Percentiles rank a stretch among this genome's conserved stretches.
Conservation (phyloP, 106 monocot species). For the Xerophyta viscosa region DNA sequence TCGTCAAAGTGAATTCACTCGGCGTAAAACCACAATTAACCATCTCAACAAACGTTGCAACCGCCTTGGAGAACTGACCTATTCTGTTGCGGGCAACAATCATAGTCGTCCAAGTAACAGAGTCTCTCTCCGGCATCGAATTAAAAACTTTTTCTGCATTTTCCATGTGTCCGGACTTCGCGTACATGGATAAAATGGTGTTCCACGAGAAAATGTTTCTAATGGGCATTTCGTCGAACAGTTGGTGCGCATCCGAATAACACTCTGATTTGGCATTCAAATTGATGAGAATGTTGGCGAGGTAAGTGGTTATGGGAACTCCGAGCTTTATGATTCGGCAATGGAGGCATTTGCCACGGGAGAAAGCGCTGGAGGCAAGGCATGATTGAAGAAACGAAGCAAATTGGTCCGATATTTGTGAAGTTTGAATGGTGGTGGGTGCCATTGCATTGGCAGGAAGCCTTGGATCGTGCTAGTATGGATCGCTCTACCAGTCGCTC, state of each 20-base stretch:
- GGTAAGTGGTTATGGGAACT: slow-evolving; percentile 26
- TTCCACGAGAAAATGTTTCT: slow-evolving; percentile 79
- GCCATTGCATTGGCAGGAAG: too few species aligned
- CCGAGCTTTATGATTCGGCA: slow-evolving; percentile 58
- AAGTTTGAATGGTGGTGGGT: too few species aligned
- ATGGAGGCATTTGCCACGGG: slow-evolving; percentile 44
- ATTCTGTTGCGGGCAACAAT: slow-evolving; percentile 55
- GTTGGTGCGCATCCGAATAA: slow-evolving; percentile 27
- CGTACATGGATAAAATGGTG: slow-evolving; percentile 57
- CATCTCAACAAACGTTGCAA: slow-evolving; percentile 48
- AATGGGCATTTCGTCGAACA: slow-evolving; percentile 67
- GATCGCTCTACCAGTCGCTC: too few species aligned
- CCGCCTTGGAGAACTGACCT: slow-evolving; percentile 33
- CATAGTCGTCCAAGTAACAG: slow-evolving; percentile 79
- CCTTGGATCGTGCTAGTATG: too few species aligned
- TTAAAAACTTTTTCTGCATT: slow-evolving; percentile 35
- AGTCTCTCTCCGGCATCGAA: slow-evolving; percentile 68
- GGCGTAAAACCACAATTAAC: slow-evolving; percentile 26
- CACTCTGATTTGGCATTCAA: slow-evolving; percentile 34
- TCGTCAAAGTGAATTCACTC: slow-evolving; percentile 73
- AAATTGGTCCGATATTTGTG: slow-evolving; percentile 3
- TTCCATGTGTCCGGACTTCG: slow-evolving; percentile 33
- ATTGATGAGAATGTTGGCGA: slow-evolving; percentile 77
- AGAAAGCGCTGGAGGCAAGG: slow-evolving; percentile 7
- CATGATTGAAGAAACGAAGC: slow-evolving; percentile 32